phyloP scores from a whole-genome alignment of 225 moss, liverwort and hornwort species.

The Ulota crispa region DNA sequence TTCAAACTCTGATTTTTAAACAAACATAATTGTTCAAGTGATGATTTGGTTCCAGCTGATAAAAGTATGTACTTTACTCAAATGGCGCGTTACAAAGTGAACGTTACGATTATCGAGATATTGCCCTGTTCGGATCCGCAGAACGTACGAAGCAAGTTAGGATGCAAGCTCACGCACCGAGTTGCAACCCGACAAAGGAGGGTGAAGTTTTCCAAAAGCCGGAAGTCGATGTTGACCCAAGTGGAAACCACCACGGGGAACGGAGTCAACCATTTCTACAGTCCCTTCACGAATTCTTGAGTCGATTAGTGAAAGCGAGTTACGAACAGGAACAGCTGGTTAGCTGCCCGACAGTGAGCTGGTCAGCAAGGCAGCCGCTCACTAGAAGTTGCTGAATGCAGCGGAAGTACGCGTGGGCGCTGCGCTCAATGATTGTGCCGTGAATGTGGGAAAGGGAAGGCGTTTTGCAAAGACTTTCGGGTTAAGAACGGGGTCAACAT shows the following conservation, averaged over 20 bases:
- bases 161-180: neutral
- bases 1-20: neutral
- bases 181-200: neutral
- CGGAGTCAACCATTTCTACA: neutral
- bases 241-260: neutral
- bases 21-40: neutral
- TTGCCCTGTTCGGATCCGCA: neutral
- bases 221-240: neutral
- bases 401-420: neutral
- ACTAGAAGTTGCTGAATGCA: neutral
- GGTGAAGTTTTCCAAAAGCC: slow-evolving; percentile 2
- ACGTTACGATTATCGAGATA: too few relatives aligned
- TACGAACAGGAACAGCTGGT: neutral
- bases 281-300: neutral
- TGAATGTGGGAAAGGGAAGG: neutral
- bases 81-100: neutral
- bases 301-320: neutral
- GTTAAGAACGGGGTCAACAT: neutral
- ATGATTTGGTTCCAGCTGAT: neutral
- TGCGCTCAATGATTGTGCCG: neutral
- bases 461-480: neutral
- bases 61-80: neutral
- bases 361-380: neutral
- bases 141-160: neutral
- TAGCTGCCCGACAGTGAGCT: neutral